phyloP scores from a whole-genome alignment of 805 yeast species.

The Yarrowia yakushimensis region DNA sequence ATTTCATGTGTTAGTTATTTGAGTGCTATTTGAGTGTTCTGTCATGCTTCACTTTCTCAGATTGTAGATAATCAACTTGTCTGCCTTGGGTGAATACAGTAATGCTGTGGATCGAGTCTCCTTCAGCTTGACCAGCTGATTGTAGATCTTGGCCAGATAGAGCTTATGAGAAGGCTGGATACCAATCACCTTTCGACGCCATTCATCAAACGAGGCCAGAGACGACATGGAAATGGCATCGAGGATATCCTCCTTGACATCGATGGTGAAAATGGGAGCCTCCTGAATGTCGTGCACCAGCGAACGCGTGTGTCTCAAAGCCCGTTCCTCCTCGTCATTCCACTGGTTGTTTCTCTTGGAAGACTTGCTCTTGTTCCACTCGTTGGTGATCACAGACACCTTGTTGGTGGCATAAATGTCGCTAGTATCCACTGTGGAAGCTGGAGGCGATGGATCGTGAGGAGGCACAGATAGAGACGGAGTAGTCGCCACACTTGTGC shows the following conservation, averaged over 20 bases:
- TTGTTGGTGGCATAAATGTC: constrained; percentile 23
- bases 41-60: neutral
- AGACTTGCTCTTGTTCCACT: constrained; percentile 68
- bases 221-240: constrained; percentile 56
- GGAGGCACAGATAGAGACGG: neutral
- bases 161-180: constrained; percentile 79
- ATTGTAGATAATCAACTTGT: constrained; percentile 64
- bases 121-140: constrained; percentile 14
- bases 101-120: constrained; percentile 59
- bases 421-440: neutral
- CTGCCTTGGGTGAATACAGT: constrained; percentile 81
- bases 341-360: constrained; percentile 72
- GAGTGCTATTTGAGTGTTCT: neutral
- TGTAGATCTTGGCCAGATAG: constrained; percentile 63
- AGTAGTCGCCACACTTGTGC: neutral
- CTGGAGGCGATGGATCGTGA: constrained; percentile 3
- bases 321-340: constrained; percentile 63
- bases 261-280: constrained; percentile 76
- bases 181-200: constrained; percentile 80
- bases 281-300: constrained; percentile 53
- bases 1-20: constrained; percentile 8
- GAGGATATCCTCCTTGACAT: constrained; percentile 74
- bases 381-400: constrained; percentile 57
- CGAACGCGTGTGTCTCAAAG: constrained; percentile 56
- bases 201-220: constrained; percentile 40